Conservation (phyloP, 495 filamentous ascomycete genomes). For the Chaetomium tenue region DNA sequence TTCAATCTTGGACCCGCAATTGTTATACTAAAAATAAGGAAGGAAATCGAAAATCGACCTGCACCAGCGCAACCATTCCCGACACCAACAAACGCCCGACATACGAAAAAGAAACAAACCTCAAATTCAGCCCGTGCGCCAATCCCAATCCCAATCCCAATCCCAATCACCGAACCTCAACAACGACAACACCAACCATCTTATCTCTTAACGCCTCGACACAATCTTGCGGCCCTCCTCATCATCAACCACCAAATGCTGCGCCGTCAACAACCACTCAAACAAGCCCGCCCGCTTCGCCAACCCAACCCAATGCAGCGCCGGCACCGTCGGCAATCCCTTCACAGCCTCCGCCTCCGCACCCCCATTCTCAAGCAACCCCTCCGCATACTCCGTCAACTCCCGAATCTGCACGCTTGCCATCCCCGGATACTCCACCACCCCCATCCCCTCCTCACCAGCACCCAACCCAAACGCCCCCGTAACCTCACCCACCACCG, state of each 20-base stretch:
- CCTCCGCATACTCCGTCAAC: neutral
- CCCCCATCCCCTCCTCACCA: neutral
- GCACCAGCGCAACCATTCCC: too few species aligned
- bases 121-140: too few species aligned
- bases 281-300: neutral
- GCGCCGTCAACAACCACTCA: neutral
- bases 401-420: neutral
- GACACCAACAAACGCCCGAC: too few species aligned
- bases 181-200: too few species aligned
- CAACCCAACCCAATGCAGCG: neutral
- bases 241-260: neutral
- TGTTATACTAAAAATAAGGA: too few species aligned
- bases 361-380: neutral
- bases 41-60: too few species aligned
- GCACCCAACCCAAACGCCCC: neutral
- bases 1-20: too few species aligned
- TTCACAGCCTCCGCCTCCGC: neutral
- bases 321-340: neutral
- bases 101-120: too few species aligned
- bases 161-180: too few species aligned
- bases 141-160: neutral
- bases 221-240: neutral
- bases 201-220: neutral
- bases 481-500: neutral
- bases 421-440: neutral